phyloP scores from a whole-genome alignment of 2,329 filamentous ascomycete species.

The Chaetomiaceae sp. region DNA sequence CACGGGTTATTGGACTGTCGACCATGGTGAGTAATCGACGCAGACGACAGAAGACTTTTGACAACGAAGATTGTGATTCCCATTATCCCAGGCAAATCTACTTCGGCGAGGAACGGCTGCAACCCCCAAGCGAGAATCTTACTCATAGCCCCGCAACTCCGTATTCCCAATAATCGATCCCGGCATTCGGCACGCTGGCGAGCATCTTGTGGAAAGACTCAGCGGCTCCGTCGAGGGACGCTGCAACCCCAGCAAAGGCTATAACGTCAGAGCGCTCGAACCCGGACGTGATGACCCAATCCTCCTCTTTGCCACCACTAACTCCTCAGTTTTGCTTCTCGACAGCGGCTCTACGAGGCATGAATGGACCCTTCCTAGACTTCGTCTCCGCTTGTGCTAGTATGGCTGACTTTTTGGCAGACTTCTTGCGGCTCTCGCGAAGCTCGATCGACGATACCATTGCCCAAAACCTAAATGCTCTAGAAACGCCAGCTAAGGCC shows the following conservation, averaged over 20 bases:
- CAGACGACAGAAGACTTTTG: too few species aligned
- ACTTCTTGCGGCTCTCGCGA: conserved; percentile 85
- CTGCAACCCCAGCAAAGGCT: conserved; percentile 27
- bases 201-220: conserved; percentile 45
- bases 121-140: background rate
- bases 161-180: background rate
- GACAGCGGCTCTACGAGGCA: conserved; percentile 64
- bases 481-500: conserved; percentile 66
- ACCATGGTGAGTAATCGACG: too few species aligned
- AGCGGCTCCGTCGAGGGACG: conserved; percentile 38
- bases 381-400: background rate
- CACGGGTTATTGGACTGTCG: too few species aligned
- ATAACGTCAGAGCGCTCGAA: conserved; percentile 26
- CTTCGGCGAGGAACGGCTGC: background rate
- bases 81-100: background rate
- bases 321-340: conserved; percentile 78
- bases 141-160: background rate
- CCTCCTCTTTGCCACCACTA: conserved; percentile 47
- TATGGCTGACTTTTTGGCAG: conserved; percentile 43
- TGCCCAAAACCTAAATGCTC: conserved; percentile 84
- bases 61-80: too few species aligned
- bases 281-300: conserved; percentile 44
- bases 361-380: conserved; percentile 21
- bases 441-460: conserved; percentile 89
- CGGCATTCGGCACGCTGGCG: conserved; percentile 41